Base-by-base conservation (phyloP, 1,139 yeast species). In the Petasospora rhodanensis region DNA sequence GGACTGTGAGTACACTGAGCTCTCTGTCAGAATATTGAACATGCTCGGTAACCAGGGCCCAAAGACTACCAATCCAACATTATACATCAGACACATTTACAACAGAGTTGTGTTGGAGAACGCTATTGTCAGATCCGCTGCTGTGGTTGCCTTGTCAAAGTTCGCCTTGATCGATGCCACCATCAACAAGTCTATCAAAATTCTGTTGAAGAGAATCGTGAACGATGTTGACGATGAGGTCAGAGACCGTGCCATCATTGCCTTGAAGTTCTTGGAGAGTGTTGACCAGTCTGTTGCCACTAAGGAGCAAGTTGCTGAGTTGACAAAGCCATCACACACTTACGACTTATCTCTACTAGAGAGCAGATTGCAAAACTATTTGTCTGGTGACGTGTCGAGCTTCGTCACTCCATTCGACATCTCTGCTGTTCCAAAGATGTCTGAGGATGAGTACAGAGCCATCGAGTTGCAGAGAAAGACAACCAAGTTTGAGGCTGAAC, bases 11-110 rank as follows among this genome's bases (percentile, higher is more conserved):
- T 91, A 73, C 64, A 84, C 96, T 24, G 96, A 87, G 61, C 76
- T 91, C 42, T 76, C 94, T 22, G 96, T 89, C 20, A 79, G 97
- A 58, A 81, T 91, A 43, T 72, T 91, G 58, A 95, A 87, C 61
- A 65, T 89, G 47, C 72, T 91, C 46, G 98, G 98, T 53, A 85
- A 81, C 45, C 95, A 87, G 61, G 99, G 98, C 43, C 97, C 98
- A 49, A 65, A 71, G 38, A 81, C 96, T 7, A 53, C 80, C 10
- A 83, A 82, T 47, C 96, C 98, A 36, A 83, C 96, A 4, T 71
- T 85, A 55, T 91, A 86, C 60, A 89, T 91, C 43, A 80, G 99
- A 66, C 95, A 89, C 61, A 91, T 93, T 49, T 91, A 89, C 68
- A 91, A 91, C 70, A 76, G 99, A 58, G 91, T 91, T 57, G 96